Conservation (phyloP, 805 yeast genomes). For the Starmerella vitae region DNA sequence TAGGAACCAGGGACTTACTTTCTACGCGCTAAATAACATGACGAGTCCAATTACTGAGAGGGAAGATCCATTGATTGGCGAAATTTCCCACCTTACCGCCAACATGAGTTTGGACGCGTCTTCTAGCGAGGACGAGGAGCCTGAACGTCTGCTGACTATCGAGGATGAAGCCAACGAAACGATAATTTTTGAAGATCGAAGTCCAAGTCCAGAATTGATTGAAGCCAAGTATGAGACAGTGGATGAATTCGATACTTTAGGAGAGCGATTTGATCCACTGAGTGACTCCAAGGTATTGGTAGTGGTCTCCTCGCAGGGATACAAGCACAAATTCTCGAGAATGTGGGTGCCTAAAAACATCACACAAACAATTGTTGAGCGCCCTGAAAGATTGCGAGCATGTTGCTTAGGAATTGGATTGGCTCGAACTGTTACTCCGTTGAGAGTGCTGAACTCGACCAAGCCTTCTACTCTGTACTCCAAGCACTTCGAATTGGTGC, state of each 20-base stretch:
- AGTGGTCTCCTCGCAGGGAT: slow-evolving; percentile 53
- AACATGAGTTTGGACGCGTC: slow-evolving; percentile 8
- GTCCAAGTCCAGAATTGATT: not conserved
- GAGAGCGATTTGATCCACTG: not conserved
- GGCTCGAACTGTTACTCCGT: slow-evolving; percentile 54
- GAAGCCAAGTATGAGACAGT: not conserved
- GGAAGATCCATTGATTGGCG: slow-evolving; percentile 4
- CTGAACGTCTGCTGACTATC: too few species aligned
- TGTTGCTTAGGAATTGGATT: slow-evolving; percentile 66
- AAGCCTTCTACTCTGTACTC: slow-evolving; percentile 38
- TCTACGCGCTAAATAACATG: too few species aligned
- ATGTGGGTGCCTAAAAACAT: slow-evolving; percentile 62
- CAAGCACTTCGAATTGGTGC: slow-evolving; percentile 52
- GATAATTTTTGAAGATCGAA: not conserved
- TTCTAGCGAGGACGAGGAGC: too few species aligned
- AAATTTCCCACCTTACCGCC: slow-evolving; percentile 3
- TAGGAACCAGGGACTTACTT: too few species aligned
- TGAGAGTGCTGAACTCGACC: slow-evolving; percentile 27
- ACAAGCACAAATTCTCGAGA: slow-evolving; percentile 61
- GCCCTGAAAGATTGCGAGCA: slow-evolving; percentile 70
- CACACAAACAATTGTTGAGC: slow-evolving; percentile 56
- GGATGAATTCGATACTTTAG: not conserved
- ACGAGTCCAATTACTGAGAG: not conserved
- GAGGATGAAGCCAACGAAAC: not conserved
- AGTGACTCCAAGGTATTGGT: slow-evolving; percentile 22